phyloP scores from a whole-genome alignment of 768 basidiomycete genomes.

The Megacollybia marginata region DNA sequence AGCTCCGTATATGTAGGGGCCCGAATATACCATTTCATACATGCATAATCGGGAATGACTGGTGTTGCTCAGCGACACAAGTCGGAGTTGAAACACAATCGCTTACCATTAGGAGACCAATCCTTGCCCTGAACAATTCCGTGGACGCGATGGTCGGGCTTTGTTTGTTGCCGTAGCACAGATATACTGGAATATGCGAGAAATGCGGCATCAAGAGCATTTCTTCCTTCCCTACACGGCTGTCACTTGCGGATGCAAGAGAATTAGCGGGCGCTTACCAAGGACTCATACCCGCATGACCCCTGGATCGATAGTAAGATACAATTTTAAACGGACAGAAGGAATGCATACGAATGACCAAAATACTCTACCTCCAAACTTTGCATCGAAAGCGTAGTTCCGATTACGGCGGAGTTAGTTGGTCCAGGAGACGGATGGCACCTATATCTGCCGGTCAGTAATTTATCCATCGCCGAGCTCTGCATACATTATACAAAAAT shows the following conservation, averaged over 20 bases:
- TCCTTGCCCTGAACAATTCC: conserved; percentile 67
- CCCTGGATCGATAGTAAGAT: conserved; percentile 29
- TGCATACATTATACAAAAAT: conserved; percentile 67
- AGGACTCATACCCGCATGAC: conserved; percentile 74
- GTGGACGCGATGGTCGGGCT: conserved; percentile 73
- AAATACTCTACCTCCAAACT: conserved; percentile 61
- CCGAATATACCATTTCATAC: conserved; percentile 65
- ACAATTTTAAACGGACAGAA: conserved; percentile 1
- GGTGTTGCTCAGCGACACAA: conserved; percentile 1
- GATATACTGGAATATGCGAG: conserved; percentile 75
- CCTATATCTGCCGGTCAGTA: conserved; percentile 29
- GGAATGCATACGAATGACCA: conserved; percentile 54
- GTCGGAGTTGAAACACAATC: not conserved
- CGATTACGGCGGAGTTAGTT: conserved; percentile 39
- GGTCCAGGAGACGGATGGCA: conserved; percentile 64
- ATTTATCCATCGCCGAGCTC: not conserved
- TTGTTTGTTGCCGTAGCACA: conserved; percentile 79
- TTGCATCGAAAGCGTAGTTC: conserved; percentile 58
- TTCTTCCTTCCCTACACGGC: conserved; percentile 59
- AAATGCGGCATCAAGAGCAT: conserved; percentile 86
- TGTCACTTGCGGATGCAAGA: conserved; percentile 3
- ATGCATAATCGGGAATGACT: conserved; percentile 84
- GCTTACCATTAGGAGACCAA: conserved; percentile 62
- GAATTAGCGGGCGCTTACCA: conserved; percentile 36
- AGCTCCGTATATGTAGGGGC: conserved; percentile 59